A percentile compares a stretch with the other conserved stretches of the same genome.
Conservation (phyloP, 176 grass and related monocot species). For the Elymus sibiricus region DNA sequence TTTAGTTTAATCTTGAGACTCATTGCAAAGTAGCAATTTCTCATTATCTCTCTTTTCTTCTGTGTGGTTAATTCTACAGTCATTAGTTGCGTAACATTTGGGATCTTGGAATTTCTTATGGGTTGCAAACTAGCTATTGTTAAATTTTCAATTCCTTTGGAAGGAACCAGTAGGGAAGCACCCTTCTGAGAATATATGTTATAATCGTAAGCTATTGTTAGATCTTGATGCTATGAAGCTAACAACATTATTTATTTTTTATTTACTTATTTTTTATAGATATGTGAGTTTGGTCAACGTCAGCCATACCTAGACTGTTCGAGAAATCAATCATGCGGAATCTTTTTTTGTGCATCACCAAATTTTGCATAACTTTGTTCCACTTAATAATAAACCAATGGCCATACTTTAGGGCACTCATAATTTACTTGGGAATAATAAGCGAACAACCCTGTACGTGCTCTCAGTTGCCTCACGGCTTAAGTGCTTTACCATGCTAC, state of each 20-base stretch:
- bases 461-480: constrained; percentile 8
- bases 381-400: constrained; percentile 1
- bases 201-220: constrained; percentile 2
- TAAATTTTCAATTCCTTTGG: neutral
- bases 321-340: neutral
- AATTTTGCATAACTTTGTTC: constrained; percentile 8
- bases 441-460: neutral
- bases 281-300: neutral
- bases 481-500: constrained; percentile 19
- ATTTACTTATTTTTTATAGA: neutral
- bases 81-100: constrained; percentile 12
- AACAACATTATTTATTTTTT: neutral
- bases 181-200: constrained; percentile 1
- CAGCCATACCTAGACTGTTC: constrained; percentile 8
- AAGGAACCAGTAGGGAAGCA: neutral
- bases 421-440: neutral
- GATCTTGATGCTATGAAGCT: constrained; percentile 1
- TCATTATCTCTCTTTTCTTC: constrained; percentile 13
- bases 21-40: constrained; percentile 3
- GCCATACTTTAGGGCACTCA: neutral
- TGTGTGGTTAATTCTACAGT: neutral
- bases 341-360: neutral
- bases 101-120: constrained; percentile 9
- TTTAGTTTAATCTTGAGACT: constrained; percentile 17
- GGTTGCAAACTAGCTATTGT: constrained; percentile 3